Conservation (phyloP, 306 rosid genomes). For the peach (Prunus persica) region Prunus_persica_NCBIv2 NC_034011.1:1261501-1262000, state of each 20-base stretch:
- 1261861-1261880: background rate
- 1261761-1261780: background rate
- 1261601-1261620: background rate
- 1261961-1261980: slow-evolving; percentile 73
- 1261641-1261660: background rate
- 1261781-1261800: background rate
- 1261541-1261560: background rate
- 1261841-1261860: background rate
- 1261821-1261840: background rate
- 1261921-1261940: slow-evolving; percentile 70
- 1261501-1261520: background rate
- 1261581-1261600: background rate
- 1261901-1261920: background rate
- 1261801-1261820: background rate
- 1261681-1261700: background rate
- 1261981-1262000: slow-evolving; percentile 52
- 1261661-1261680: background rate
- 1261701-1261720: background rate
- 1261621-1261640: background rate
- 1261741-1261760: background rate
- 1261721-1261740: background rate
- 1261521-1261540: too few species aligned
- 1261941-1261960: slow-evolving; percentile 87
- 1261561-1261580: background rate
- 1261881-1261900: slow-evolving; percentile 4